These are phyloP conservation scores for Blumeriella jaapii DNA, from an alignment of 2,329 filamentous ascomycete genomes.

Conservation along the genomic window DNA sequence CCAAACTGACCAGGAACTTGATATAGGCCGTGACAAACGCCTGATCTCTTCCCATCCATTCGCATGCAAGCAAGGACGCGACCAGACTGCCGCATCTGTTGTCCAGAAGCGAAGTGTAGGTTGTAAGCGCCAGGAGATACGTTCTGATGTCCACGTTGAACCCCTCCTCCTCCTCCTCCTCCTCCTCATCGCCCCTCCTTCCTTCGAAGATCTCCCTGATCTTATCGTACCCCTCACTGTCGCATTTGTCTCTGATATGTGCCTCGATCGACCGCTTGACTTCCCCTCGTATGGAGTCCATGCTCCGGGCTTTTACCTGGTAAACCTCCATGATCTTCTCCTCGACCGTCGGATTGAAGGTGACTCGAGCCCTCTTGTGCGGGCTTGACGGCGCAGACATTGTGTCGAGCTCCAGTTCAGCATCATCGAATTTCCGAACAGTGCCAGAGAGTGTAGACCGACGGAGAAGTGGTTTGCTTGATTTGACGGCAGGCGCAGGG, in stretches of 20 bases:
- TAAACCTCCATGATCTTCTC: conserved; percentile 25
- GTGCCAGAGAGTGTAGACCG: conserved; percentile 20
- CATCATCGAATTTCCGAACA: conserved; percentile 22
- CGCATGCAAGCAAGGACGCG: conserved; percentile 44
- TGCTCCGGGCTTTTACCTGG: conserved; percentile 17
- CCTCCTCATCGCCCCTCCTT: conserved; percentile 15
- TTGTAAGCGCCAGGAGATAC: conserved; percentile 52
- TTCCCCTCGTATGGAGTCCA: conserved; percentile 23
- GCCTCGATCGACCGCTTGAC: conserved; percentile 36
- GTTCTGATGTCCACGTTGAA: conserved; percentile 36
- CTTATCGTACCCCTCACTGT: conserved; percentile 49
- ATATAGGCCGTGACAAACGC: conserved; percentile 56
- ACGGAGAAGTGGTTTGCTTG: conserved; percentile 24
- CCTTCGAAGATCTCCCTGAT: conserved; percentile 43
- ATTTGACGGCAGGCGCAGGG: conserved; percentile 12
- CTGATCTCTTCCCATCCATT: conserved; percentile 54
- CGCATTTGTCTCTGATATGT: conserved; percentile 37
- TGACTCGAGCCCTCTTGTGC: conserved; percentile 23
- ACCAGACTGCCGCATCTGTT: conserved; percentile 48
- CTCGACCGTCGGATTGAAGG: conserved; percentile 27
- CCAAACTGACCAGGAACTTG: conserved; percentile 57
- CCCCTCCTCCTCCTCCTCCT: conserved; percentile 15
- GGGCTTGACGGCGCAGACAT: conserved; percentile 18
- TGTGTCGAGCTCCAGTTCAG: conserved; percentile 19
- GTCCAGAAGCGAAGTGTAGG: conserved; percentile 47